Base-by-base conservation (phyloP, 2,329 filamentous ascomycete genomes). In the Sphaerulina vaccinii region DNA sequence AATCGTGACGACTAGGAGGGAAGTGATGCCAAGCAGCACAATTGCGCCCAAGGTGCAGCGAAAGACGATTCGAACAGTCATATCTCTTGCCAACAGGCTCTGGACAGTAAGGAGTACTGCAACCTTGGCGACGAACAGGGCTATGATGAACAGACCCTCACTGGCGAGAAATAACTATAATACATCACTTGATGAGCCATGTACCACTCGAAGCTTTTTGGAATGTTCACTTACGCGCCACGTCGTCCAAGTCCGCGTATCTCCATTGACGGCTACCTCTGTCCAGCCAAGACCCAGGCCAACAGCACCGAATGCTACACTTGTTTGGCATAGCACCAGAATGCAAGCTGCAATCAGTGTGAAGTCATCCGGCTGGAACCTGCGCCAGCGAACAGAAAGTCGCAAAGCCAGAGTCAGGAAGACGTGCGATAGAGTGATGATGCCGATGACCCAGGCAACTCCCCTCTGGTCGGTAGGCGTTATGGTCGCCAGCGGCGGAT, bases 181-280 rank as follows among this genome's bases (percentile, higher is more conserved):
- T 9, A 2, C 13, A 5, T 11, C 15, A 44, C 41, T 13, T 18
- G 33, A n/a, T n/a, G n/a, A n/a, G n/a, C n/a, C n/a, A n/a, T n/a
- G n/a, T n/a, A n/a, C n/a, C n/a, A n/a, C n/a, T n/a, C n/a, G n/a
- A n/a, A n/a, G n/a, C n/a, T n/a, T n/a, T n/a, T n/a, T n/a, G n/a
- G n/a, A n/a, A n/a, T n/a, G n/a, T n/a, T 8, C 2, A 53, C 54
- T 47, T 29, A 56, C 54, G 29, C 32, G 44, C 54, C 54, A 56
- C 24, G 45, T 22, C 5, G 38, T 51, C 10, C 22, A n/a, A 8
- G 40, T 33, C 1, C 27, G 37, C 21, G 32, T 10, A 29, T 29
- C 44, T 22, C 18, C 41, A 23, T 43, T 27, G 15, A 37, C 22
- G 1, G 39, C 44, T 6, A 19, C 21, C 33, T 45, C 39, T 24